phyloP scores from a whole-genome alignment of 2,329 filamentous ascomycete genomes.

The Esteya vermicola region DNA sequence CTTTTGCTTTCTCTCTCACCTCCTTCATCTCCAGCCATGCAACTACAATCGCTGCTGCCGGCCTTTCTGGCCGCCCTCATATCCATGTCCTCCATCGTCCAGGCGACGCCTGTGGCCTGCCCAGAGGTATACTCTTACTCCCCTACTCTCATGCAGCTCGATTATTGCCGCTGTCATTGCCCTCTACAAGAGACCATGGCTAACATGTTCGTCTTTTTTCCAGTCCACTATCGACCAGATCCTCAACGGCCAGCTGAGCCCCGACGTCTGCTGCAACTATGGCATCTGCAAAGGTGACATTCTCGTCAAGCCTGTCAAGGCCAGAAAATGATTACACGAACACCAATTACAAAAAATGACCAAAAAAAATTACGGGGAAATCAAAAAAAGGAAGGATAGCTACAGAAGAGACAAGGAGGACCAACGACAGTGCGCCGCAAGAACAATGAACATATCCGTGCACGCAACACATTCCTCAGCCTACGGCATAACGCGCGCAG shows the following conservation, averaged over 20 bases:
- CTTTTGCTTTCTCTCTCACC: not conserved
- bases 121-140: constrained; percentile 19
- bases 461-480: too few relatives aligned
- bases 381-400: too few relatives aligned
- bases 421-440: too few relatives aligned
- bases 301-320: constrained; percentile 20
- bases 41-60: not conserved
- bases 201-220: too few relatives aligned
- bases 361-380: too few relatives aligned
- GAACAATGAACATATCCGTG: too few relatives aligned
- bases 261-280: constrained; percentile 40
- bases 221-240: constrained; percentile 25
- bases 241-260: constrained; percentile 29
- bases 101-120: constrained; percentile 22
- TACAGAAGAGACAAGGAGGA: too few relatives aligned
- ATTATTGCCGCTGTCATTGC: not conserved
- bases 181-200: not conserved
- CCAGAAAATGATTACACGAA: too few relatives aligned
- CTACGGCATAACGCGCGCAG: too few relatives aligned
- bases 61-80: constrained; percentile 11
- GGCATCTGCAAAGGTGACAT: constrained; percentile 36
- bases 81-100: constrained; percentile 14
- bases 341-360: too few relatives aligned
- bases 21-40: not conserved
- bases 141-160: not conserved